Conservation (phyloP, 1,284 basidiomycete species). For the Sporisorium exsertum region DNA sequence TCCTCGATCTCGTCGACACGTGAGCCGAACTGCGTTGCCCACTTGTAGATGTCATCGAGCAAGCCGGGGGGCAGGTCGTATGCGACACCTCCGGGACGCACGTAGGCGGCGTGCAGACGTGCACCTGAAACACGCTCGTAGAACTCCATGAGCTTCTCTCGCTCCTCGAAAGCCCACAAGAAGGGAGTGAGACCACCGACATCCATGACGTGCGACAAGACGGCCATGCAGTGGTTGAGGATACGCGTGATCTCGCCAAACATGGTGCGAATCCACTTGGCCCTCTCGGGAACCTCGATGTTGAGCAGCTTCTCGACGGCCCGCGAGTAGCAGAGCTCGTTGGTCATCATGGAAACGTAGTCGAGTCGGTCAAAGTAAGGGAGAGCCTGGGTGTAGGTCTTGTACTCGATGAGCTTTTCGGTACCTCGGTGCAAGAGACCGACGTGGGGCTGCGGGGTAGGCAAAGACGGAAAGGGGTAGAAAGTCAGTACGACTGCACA, state of each 20-base stretch:
- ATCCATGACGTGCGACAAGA: conserved; percentile 80
- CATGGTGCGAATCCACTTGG: conserved; percentile 97
- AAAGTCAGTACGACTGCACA: conserved; percentile 60
- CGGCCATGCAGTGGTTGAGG: conserved; percentile 97
- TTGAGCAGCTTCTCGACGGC: conserved; percentile 99
- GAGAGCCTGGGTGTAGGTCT: conserved; percentile 97
- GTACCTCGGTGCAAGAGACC: conserved; percentile 96
- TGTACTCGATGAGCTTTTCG: conserved; percentile 99
- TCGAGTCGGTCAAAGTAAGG: conserved; percentile 99
- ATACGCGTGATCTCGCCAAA: conserved; percentile 98
- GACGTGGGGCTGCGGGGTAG: conserved; percentile 77
- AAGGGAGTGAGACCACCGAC: conserved; percentile 98
- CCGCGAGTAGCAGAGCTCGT: conserved; percentile 86
- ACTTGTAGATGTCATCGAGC: conserved; percentile 96
- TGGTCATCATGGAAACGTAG: conserved; percentile 89
- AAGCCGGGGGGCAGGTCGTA: conserved; percentile 97
- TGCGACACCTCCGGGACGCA: conserved; percentile 96
- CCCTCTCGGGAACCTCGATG: conserved; percentile 97
- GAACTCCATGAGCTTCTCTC: conserved; percentile 99
- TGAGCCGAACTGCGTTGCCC: conserved; percentile 92
- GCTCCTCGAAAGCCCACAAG: conserved; percentile 99
- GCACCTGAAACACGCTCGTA: conserved; percentile 99
- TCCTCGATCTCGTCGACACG: conserved; percentile 98
- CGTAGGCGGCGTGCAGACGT: conserved; percentile 96
- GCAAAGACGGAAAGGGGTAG: background rate